Evolutionary conservation across 2,329 filamentous ascomycete species (phyloP).

Genomic region (Pyrenophora seminiperda): DNA sequence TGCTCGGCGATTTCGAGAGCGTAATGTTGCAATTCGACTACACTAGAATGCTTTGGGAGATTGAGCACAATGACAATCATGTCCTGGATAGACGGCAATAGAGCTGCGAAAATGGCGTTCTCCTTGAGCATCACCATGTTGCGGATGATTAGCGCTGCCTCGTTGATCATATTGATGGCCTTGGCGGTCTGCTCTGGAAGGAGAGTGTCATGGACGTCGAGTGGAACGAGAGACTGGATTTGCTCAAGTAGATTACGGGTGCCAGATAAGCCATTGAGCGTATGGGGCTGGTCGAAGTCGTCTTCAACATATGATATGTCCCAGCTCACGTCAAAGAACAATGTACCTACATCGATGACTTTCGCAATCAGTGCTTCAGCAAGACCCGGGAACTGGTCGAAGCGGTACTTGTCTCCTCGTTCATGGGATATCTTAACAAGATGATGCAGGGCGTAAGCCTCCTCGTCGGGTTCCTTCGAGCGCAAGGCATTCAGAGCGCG

Average conservation of each 20-base stretch:
- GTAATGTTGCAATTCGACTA: conserved; percentile 87
- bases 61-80: conserved; percentile 81
- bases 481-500: conserved; percentile 83
- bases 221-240: conserved; percentile 64
- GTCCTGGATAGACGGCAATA: conserved; percentile 76
- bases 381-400: conserved; percentile 86
- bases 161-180: conserved; percentile 75
- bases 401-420: conserved; percentile 92
- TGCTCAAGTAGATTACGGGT: conserved; percentile 74
- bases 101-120: conserved; percentile 81
- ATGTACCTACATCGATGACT: conserved; percentile 73
- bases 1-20: conserved; percentile 91
- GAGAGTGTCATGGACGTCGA: conserved; percentile 69
- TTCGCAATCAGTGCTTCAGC: conserved; percentile 88
- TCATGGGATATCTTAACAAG: conserved; percentile 95
- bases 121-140: conserved; percentile 96
- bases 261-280: conserved; percentile 68
- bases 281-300: conserved; percentile 54
- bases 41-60: conserved; percentile 71
- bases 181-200: conserved; percentile 74
- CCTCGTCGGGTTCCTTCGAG: conserved; percentile 77
- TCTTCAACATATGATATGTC: conserved; percentile 70
- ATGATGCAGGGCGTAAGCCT: conserved; percentile 92
- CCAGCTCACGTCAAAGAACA: conserved; percentile 86
- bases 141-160: conserved; percentile 83